Conservation (phyloP, 83 land plant genomes). For the Thuja plicata region DNA sequence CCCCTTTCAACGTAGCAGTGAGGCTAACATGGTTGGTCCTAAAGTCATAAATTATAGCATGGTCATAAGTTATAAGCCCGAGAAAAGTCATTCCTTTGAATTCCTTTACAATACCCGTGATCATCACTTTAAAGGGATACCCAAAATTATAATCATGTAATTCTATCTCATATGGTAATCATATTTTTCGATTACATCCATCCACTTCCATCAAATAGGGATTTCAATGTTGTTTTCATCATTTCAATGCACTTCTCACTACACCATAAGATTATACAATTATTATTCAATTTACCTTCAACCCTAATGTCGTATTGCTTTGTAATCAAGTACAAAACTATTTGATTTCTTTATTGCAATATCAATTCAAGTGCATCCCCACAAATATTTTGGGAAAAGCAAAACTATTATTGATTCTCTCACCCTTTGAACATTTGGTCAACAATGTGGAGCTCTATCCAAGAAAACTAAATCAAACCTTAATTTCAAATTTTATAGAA, state of each 20-base stretch:
- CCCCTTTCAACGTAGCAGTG: neutral
- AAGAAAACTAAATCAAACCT: neutral
- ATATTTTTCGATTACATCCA: neutral
- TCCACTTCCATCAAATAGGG: neutral
- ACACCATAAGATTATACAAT: neutral
- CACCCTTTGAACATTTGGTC: neutral
- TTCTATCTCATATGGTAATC: neutral
- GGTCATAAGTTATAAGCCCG: neutral
- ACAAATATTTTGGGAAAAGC: neutral
- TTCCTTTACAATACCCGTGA: neutral
- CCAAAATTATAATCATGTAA: neutral
- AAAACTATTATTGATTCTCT: neutral
- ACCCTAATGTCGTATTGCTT: neutral
- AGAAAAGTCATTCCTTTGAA: conserved; percentile 1
- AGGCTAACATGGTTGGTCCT: neutral
- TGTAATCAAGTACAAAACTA: neutral
- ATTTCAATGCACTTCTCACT: neutral
- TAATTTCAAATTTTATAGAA: neutral
- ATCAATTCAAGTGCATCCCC: neutral
- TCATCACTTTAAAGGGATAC: neutral
- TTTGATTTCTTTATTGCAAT: neutral
- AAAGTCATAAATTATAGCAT: neutral
- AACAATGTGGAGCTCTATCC: neutral
- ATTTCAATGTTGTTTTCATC: neutral
- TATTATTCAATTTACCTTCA: neutral